phyloP scores from a whole-genome alignment of 2,329 filamentous ascomycete species.

The Alternaria conjuncta region DNA sequence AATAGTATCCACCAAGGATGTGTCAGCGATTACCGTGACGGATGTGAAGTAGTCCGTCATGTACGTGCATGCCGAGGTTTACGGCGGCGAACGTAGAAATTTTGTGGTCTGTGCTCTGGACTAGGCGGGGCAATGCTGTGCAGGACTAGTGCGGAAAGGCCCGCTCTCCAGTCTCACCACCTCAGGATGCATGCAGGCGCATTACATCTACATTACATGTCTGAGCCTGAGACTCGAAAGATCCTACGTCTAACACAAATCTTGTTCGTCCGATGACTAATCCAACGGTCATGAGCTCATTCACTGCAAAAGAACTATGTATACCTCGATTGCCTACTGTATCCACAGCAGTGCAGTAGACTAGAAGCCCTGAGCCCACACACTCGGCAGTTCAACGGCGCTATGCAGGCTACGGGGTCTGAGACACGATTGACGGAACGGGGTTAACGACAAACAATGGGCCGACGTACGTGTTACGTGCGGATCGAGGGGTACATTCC shows the following conservation, averaged over 20 bases:
- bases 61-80: background rate
- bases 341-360: background rate
- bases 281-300: too few relatives aligned
- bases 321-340: background rate
- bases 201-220: background rate
- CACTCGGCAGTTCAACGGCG: background rate
- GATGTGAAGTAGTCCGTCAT: background rate
- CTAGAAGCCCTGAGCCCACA: background rate
- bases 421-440: background rate
- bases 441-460: background rate
- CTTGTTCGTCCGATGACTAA: too few relatives aligned
- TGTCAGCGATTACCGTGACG: background rate
- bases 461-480: background rate
- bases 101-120: conserved; percentile 9
- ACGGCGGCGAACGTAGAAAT: conserved; percentile 11
- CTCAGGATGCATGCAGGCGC: background rate
- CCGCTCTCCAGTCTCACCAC: background rate
- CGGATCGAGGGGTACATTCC: background rate
- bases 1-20: background rate
- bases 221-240: too few relatives aligned
- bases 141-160: background rate
- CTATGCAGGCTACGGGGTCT: background rate
- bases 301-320: background rate
- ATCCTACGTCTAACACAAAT: too few relatives aligned
- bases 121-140: background rate